These are phyloP conservation scores for Phytophthora litchii DNA, from an alignment of 352 stramenopile genomes.

Conservation along the genomic window DNA sequence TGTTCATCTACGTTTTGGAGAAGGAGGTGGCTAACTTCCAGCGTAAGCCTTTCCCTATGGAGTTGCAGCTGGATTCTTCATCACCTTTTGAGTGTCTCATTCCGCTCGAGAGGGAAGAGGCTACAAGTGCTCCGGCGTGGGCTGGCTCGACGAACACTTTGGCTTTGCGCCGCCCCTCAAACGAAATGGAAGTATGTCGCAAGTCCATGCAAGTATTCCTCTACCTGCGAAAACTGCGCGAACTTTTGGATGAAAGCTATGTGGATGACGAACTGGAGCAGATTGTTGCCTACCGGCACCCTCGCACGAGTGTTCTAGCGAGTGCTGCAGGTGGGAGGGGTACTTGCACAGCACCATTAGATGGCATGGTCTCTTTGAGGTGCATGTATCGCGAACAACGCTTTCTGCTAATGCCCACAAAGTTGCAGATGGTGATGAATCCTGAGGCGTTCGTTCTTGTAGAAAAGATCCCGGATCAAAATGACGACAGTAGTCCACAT, in stretches of 20 bases:
- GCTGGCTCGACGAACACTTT: constrained; percentile 38
- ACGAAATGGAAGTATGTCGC: constrained; percentile 76
- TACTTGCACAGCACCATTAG: constrained; percentile 36
- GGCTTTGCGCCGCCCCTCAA: constrained; percentile 52
- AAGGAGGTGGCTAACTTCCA: constrained; percentile 67
- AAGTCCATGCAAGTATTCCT: constrained; percentile 79
- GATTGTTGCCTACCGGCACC: constrained; percentile 62
- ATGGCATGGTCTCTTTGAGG: constrained; percentile 73
- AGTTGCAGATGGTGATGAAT: constrained; percentile 75
- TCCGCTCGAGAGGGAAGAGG: constrained; percentile 37
- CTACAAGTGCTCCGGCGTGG: constrained; percentile 25
- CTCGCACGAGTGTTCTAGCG: constrained; percentile 56
- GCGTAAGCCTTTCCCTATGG: constrained; percentile 49
- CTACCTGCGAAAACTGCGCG: constrained; percentile 55
- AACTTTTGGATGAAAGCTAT: constrained; percentile 55
- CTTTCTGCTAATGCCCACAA: constrained; percentile 65
- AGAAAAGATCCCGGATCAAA: constrained; percentile 44
- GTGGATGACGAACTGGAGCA: constrained; percentile 53
- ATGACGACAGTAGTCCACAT: constrained; percentile 28
- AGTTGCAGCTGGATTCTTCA: constrained; percentile 62
- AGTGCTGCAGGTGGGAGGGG: constrained; percentile 32
- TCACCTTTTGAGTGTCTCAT: constrained; percentile 76
- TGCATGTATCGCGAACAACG: constrained; percentile 84
- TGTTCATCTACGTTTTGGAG: constrained; percentile 85
- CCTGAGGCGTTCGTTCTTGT: constrained; percentile 74